Percentiles rank a stretch among this genome's conserved stretches.
Conservation (phyloP, 2,329 filamentous ascomycete species). For the Phyllachora maydis region DNA sequence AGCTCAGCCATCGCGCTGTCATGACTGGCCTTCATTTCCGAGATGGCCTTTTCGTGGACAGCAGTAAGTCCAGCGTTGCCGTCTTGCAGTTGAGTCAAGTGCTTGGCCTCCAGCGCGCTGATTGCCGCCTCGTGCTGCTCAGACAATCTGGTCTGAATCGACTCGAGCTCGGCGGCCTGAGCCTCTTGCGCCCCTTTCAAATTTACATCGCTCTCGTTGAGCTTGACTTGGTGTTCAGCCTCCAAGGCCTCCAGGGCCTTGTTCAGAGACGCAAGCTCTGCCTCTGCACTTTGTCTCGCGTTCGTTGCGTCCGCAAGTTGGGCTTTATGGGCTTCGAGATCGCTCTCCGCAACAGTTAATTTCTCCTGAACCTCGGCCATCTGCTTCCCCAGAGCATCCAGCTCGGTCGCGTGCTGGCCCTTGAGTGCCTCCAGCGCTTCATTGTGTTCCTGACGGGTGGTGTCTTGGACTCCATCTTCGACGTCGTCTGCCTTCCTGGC, state of each 20-base stretch:
- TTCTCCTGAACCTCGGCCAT: conserved; percentile 27
- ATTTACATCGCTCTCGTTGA: conserved; percentile 15
- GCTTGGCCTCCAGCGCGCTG: conserved; percentile 28
- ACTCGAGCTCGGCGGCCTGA: conserved; percentile 25
- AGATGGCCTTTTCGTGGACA: conserved; percentile 25
- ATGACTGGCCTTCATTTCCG: conserved; percentile 27
- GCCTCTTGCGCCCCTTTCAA: conserved; percentile 20
- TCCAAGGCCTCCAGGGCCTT: conserved; percentile 25
- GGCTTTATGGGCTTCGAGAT: conserved; percentile 26
- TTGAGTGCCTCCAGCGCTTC: conserved; percentile 27
- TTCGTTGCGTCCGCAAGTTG: conserved; percentile 25
- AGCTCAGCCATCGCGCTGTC: conserved; percentile 24
- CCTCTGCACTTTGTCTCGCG: conserved; percentile 25
- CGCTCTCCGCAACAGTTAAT: conserved; percentile 25
- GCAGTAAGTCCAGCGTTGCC: conserved; percentile 20
- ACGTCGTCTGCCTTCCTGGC: conserved; percentile 20
- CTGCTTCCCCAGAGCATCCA: conserved; percentile 23
- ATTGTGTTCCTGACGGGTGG: too few species aligned
- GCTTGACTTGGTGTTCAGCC: conserved; percentile 16
- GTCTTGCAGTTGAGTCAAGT: conserved; percentile 26
- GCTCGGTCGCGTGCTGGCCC: conserved; percentile 24
- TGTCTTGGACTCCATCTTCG: conserved; percentile 17
- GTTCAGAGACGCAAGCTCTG: conserved; percentile 25
- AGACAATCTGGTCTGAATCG: conserved; percentile 24
- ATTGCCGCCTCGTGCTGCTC: conserved; percentile 28